Base-by-base conservation (phyloP, 139 green algal genomes). In the Pseudopediastrum boryanum region DNA sequence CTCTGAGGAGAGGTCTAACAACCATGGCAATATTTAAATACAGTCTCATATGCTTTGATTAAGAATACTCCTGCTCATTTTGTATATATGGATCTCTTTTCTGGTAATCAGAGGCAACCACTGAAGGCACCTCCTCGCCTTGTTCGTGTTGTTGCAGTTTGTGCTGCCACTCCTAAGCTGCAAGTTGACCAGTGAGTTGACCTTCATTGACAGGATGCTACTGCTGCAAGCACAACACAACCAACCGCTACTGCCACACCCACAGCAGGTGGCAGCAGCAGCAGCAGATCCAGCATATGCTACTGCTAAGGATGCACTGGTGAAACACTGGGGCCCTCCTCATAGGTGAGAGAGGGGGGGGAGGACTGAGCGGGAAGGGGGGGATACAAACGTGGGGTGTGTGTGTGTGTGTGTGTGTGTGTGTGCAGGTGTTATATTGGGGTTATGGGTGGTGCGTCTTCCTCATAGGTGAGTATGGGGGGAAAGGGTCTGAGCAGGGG, bases 201-300 rank as follows among this genome's bases (percentile, higher is more conserved):
- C 33, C 31, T 76, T 48, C 46, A 12, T 76, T 19, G 68, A 76
- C 35, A 33, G 63, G 29, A 16, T 76, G 23, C 68, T 76, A 23
- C 68, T 76, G 36, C 68, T 76, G 46, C 68, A 76, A 64, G 68
- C 68, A n/a, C 7, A 54, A 1, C 48, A 76, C 46, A 48, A 65
- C 10, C 68, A 76, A n/a, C 68, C 46, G n/a, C 46, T 33, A 25
- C 35, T 76, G 23, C 46, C 68, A 43, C 9, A 44, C 59, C 13
- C 42, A 75, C n/a, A 21, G 42, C 4, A 16, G 7, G 13, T 46
- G 31, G 29, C 27, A 75, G n/a, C 43, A 62, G 43, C 67, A 75
- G 25, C 42, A 61, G n/a, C 67, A 62, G 25, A 1, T 31, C 2
- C 7, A 31, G 42, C 46, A 4, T 64, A 64, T 46, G 35, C 3